Evolutionary conservation across 306 rosid species (phyloP).

Genomic region (Comarum palustre): DNA sequence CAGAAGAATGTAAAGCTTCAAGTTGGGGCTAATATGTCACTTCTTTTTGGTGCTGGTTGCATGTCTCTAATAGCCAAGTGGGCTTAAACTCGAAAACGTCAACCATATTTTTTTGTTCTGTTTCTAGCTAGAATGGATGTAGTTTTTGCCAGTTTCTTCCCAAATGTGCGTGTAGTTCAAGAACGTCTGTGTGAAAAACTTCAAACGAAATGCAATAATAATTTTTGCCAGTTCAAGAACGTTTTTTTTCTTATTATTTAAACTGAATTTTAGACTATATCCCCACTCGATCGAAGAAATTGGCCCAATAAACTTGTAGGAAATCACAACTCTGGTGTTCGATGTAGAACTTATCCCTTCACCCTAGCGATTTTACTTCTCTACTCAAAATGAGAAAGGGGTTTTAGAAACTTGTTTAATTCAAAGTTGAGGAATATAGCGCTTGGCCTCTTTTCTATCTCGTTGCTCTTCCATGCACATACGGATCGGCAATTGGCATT

Average conservation of each 20-base stretch:
- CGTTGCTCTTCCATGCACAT: too few relatives aligned
- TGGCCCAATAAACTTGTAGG: not conserved
- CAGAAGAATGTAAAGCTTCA: conserved; percentile 28
- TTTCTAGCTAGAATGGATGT: not conserved
- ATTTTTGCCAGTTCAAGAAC: not conserved
- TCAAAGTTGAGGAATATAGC: not conserved
- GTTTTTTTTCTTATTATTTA: not conserved
- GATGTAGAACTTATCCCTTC: not conserved
- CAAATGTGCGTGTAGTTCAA: not conserved
- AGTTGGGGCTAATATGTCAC: conserved; percentile 21
- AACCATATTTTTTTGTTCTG: not conserved
- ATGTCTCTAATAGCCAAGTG: conserved; percentile 39
- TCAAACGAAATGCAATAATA: not conserved
- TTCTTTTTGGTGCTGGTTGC: conserved; percentile 34
- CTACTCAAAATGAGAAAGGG: not conserved
- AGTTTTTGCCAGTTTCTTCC: not conserved
- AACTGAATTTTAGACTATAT: not conserved
- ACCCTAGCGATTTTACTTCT: not conserved
- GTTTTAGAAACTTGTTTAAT: not conserved
- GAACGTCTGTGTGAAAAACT: not conserved
- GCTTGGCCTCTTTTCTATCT: too few relatives aligned
- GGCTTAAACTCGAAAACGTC: conserved; percentile 17
- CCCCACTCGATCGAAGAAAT: not conserved
- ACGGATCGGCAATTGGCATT: too few relatives aligned
- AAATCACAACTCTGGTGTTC: not conserved